phyloP scores from a whole-genome alignment of 2,329 filamentous ascomycete species.

The Dothideomycetidae sp. region DNA sequence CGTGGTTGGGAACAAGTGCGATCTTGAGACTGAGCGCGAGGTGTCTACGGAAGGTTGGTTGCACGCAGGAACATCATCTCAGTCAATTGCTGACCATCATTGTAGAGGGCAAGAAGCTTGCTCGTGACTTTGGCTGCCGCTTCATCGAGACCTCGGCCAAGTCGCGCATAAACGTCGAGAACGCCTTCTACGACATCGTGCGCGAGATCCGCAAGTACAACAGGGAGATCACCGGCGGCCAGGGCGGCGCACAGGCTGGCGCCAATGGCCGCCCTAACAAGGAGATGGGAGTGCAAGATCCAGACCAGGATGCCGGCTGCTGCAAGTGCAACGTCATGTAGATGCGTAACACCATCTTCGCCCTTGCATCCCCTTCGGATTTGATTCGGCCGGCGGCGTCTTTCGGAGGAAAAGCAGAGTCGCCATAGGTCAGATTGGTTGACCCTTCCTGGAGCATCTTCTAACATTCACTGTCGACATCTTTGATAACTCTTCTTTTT shows the following conservation, averaged over 20 bases:
- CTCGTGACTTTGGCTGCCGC: conserved; percentile 81
- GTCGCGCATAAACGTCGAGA: conserved; percentile 94
- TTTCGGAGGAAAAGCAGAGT: neutral
- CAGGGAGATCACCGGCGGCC: conserved; percentile 89
- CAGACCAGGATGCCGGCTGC: conserved; percentile 54
- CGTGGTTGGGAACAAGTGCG: conserved; percentile 97
- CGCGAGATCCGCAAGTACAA: conserved; percentile 97
- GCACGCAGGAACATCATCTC: conserved; percentile 6
- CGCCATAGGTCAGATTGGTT: neutral
- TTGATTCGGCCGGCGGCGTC: neutral
- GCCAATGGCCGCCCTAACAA: conserved; percentile 50
- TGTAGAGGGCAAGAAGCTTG: conserved; percentile 77
- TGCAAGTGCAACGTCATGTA: conserved; percentile 88
- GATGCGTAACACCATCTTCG: conserved; percentile 17
- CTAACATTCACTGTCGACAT: conserved; percentile 10
- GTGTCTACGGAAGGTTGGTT: conserved; percentile 78
- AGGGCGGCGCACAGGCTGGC: conserved; percentile 49
- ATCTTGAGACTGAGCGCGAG: conserved; percentile 68
- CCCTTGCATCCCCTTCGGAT: conserved; percentile 1
- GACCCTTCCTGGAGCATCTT: conserved; percentile 5
- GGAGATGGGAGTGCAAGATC: conserved; percentile 58
- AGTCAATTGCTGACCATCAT: conserved; percentile 11
- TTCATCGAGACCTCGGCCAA: conserved; percentile 99
- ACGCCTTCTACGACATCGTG: conserved; percentile 96
- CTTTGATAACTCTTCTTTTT: conserved; percentile 9